A percentile compares a stretch with the other conserved stretches of the same genome.
These are phyloP conservation scores for Fragilaria crotonensis DNA, from an alignment of 108 stramenopile genomes.

Conservation along the genomic window DNA sequence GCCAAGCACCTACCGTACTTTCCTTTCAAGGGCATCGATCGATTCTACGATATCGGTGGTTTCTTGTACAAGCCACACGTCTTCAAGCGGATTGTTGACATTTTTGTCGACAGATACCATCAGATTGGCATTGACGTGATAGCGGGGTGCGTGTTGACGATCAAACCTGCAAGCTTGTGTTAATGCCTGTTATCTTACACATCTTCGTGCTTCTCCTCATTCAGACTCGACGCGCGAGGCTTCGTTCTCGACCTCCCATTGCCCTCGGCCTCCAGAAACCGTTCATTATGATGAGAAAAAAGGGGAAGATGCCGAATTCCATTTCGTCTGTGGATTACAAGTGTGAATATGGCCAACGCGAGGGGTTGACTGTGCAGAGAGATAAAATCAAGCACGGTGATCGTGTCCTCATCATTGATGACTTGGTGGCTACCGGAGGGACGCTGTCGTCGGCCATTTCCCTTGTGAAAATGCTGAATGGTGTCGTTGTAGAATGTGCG, in stretches of 20 bases:
- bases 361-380: slow-evolving; percentile 85
- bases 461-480: slow-evolving; percentile 67
- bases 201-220: not conserved
- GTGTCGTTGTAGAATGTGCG: slow-evolving; percentile 80
- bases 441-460: slow-evolving; percentile 75
- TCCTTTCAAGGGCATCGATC: slow-evolving; percentile 96
- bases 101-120: slow-evolving; percentile 73
- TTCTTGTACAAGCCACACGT: slow-evolving; percentile 80
- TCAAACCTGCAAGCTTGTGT: not conserved
- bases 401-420: slow-evolving; percentile 93
- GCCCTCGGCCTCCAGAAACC: slow-evolving; percentile 93
- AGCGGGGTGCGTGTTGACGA: slow-evolving; percentile 46
- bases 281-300: slow-evolving; percentile 97
- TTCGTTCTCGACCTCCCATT: slow-evolving; percentile 95
- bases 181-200: slow-evolving; percentile 1
- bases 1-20: slow-evolving; percentile 94
- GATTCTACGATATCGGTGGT: slow-evolving; percentile 99
- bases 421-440: slow-evolving; percentile 97
- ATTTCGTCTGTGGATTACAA: slow-evolving; percentile 75
- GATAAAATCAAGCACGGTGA: slow-evolving; percentile 81
- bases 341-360: slow-evolving; percentile 92
- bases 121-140: slow-evolving; percentile 81
- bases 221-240: slow-evolving; percentile 85
- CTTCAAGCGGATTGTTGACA: slow-evolving; percentile 86
- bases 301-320: slow-evolving; percentile 97